Evolutionary conservation across 306 rosid species (phyloP), one percentile per base, ranked within the genome.

Genomic region (Cucumis cinereus): DNA sequence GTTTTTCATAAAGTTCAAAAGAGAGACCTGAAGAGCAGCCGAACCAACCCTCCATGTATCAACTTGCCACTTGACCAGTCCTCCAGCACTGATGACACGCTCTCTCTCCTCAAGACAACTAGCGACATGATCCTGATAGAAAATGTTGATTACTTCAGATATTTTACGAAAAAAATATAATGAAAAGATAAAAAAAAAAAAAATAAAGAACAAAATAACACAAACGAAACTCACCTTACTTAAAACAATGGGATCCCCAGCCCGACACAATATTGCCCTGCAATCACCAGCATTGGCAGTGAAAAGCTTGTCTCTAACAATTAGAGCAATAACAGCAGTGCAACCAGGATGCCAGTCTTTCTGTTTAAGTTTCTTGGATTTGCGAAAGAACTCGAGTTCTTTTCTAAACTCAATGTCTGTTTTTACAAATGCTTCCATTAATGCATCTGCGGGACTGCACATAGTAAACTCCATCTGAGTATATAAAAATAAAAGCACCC

Each of bases 331-430:
- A n/a, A 88, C 81, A 6, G 98, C 97, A 10, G 97, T 91, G 85
- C 98, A 94, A 49, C 97, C 98, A 62, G 98, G 97, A 86, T 91
- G 90, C 95, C 94, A 90, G 49, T 91, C 92, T 81, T 91, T 94
- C 84, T 85, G 86, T 59, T 78, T 79, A 55, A 84, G 86, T 82
- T 91, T 83, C 69, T 86, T 91, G 84, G 96, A 86, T 82, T 92
- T 84, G 40, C 91, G 89, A 81, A 67, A 82, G 43, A 86, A 83
- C 61, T 85, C 89, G 43, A 94, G 85, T 82, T 91, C 90, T 60
- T 79, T 78, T 91, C 93, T 89, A 82, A 94, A 94, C n/a, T 91
- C 89, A 78, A 74, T 69, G 80, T 94, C 98, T 54, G 97, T 89
- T 81, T 79, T 85, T 63, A 91, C 38, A 80, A 91, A 94, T 62